Evolutionary conservation across 140 eudicot genomes (phyloP).

Genomic region (Oenanthe javanica): DNA sequence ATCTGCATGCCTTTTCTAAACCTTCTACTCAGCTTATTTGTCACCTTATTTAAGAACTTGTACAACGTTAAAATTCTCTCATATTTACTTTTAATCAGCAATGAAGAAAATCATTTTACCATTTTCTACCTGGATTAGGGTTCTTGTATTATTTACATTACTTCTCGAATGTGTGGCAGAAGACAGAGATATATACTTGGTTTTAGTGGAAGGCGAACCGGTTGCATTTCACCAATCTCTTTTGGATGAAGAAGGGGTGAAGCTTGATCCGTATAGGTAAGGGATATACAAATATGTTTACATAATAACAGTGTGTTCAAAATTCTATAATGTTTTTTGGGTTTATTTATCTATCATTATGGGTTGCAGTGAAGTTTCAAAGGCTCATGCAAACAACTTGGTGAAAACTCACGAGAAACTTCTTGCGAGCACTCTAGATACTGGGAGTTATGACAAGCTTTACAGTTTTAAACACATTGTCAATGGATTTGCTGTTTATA

Average conservation of each 20-base stretch:
- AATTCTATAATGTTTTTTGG: neutral
- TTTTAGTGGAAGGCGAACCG: constrained; percentile 63
- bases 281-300: neutral
- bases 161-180: constrained; percentile 22
- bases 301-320: neutral
- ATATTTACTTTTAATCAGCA: neutral
- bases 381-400: constrained; percentile 56
- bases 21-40: neutral
- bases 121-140: neutral
- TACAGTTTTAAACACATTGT: constrained; percentile 87
- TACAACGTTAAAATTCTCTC: neutral
- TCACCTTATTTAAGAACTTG: neutral
- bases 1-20: constrained; percentile 17
- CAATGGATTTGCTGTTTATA: constrained; percentile 85
- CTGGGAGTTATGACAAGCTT: constrained; percentile 62
- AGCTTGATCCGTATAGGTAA: constrained; percentile 27
- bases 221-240: constrained; percentile 43
- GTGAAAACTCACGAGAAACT: constrained; percentile 57
- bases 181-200: constrained; percentile 47
- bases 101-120: neutral
- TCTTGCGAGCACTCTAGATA: constrained; percentile 54
- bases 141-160: constrained; percentile 17
- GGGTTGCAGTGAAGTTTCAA: constrained; percentile 23
- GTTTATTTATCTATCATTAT: neutral
- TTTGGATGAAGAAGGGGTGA: constrained; percentile 8